Conservation (phyloP, 148 eudicot species). For the Arbutus unedo region DNA sequence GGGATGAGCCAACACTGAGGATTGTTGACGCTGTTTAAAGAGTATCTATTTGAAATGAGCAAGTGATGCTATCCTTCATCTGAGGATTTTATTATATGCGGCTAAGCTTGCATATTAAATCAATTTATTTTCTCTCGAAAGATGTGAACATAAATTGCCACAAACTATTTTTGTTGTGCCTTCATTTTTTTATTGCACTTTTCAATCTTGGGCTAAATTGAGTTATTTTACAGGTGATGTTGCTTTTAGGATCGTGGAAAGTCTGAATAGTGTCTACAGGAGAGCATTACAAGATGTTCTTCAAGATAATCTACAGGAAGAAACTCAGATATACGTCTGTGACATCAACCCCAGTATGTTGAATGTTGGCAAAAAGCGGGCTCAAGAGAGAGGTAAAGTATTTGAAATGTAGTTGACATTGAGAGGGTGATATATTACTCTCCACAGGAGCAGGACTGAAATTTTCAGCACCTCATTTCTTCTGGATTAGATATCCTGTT, state of each 20-base stretch:
- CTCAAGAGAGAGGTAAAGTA: slow-evolving; percentile 76
- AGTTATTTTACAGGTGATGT: slow-evolving; percentile 80
- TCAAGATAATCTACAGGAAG: slow-evolving; percentile 59
- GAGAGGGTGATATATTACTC: background rate
- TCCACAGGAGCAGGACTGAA: background rate
- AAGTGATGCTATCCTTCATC: background rate
- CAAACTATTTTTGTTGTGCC: background rate
- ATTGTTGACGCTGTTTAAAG: background rate
- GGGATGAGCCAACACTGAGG: background rate
- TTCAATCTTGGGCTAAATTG: slow-evolving; percentile 8
- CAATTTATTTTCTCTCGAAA: background rate
- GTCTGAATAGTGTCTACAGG: slow-evolving; percentile 46
- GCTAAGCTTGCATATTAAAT: background rate
- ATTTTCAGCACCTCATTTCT: background rate
- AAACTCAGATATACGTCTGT: slow-evolving; percentile 81
- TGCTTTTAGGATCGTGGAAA: slow-evolving; percentile 87
- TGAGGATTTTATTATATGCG: background rate
- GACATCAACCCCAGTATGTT: slow-evolving; percentile 93
- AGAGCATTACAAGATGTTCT: slow-evolving; percentile 43
- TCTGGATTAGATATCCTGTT: slow-evolving; percentile 3
- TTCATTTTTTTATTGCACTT: background rate
- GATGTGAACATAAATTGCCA: background rate
- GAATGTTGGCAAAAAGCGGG: slow-evolving; percentile 79
- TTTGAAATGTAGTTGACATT: background rate
- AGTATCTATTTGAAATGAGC: background rate